Evolutionary conservation across 2,329 filamentous ascomycete genomes (phyloP), one percentile per base, ranked within the genome.

Genomic region (Xylariaceae sp.): DNA sequence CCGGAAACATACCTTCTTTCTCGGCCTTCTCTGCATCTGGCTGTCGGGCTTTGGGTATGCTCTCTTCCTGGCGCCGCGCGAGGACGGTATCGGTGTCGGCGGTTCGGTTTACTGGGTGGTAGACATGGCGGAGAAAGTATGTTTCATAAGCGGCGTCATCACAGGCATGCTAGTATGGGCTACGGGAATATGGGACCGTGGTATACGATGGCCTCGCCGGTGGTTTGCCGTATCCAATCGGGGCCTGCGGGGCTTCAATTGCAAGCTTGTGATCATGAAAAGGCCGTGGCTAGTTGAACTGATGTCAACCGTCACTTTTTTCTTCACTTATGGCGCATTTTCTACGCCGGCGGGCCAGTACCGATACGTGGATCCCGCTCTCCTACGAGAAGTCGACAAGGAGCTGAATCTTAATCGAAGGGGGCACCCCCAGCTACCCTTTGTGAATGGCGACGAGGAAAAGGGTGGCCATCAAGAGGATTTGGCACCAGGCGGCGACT

Each of bases 41-140:
- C 85, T 90, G 46, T 73, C 82, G 58, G 87, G 87, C 65, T 97
- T 96, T 73, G 85, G 85, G 61, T 96, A 96, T 72, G 87, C 89
- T 8, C 81, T 97, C 47, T 97, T 95, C 76, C 81, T 97, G 62
- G 88, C 90, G n/a, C 91, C 91, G n/a, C 85, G 92, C 61, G 92
- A 96, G 71, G 92, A 97, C 76, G 92, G 92, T 61, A 85, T 82
- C 62, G 92, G 92, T 39, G 84, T 96, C 4, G 94, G 94, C 50
- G 92, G 94, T 34, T 92, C 87, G 11, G 90, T 96, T 51, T 99
- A 99, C 78, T 97, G 92, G 92, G 86, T 95, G 31, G 83, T 97
- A 3, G 92, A 97, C 67, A 89, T 88, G 69, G 82, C 83, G 6
- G 89, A 97, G 73, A 95, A 94, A 71, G 83, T 99, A 51, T 92